Base-by-base conservation (phyloP, 139 green algal genomes). In the Deuterostichococcus epilithicus region DNA sequence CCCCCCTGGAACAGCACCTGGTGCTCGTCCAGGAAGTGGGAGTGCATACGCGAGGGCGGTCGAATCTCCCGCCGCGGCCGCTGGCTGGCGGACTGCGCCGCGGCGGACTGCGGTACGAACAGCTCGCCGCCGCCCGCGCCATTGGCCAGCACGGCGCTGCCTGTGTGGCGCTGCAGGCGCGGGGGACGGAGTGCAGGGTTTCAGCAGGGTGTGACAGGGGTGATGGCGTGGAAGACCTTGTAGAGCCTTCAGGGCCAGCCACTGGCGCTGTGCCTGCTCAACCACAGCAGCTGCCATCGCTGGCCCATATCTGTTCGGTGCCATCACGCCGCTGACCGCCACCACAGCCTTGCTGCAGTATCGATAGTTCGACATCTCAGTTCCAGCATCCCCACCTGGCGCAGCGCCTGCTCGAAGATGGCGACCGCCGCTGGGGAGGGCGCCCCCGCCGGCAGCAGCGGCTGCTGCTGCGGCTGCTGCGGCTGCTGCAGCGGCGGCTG, bases 11-110 rank as follows among this genome's bases (percentile, higher is more conserved):
- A 52, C 10, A 23, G 42, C 52, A 63, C 52, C 52, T 63, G 52
- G 52, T 63, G 52, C 52, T 63, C 52, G 52, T 63, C 52, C 10
- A 63, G 52, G 52, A 63, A 63, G 18, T 63, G 52, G 52, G 52
- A 13, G 52, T 63, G 8, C 52, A 26, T 47, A 6, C 20, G 69
- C 81, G 10, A 80, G 28, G n/a, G 68, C 78, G 32, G 34, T 23
- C 63, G 35, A 28, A 25, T 35, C 70, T 74, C 33, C 13, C 75
- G 33, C 52, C 75, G 60, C 23, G 75, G 75, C 18, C 75, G 75
- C 1, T 52, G 63, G 26, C 20, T 37, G 26, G 38, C 66, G 0
- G 74, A 15, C 26, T 58, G 63, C 4, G 69, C 30, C 3, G 58
- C 47, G 2, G 70, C 33, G 37, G 22, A 22, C 33, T 65, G 52